A percentile compares a stretch with the other conserved stretches of the same genome.
Evolutionary conservation across 2,329 filamentous ascomycete genomes (phyloP).

Genomic region (Orbilia blumenaviensis): DNA sequence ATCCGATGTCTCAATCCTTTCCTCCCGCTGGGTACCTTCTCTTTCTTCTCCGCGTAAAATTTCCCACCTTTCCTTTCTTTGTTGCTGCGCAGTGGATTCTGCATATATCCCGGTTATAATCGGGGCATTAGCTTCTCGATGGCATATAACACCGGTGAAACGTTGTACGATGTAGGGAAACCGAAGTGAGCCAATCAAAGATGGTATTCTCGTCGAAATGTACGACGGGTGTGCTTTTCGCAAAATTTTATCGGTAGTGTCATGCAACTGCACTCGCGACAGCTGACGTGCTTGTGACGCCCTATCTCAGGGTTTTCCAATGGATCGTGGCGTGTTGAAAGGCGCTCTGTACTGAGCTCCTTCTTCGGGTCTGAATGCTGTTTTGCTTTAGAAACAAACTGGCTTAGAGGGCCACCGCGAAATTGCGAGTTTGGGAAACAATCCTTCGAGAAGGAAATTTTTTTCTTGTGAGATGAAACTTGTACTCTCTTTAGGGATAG

Average conservation of each 20-base stretch:
- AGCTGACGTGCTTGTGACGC: constrained; percentile 34
- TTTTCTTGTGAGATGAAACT: constrained; percentile 20
- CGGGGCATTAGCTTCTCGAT: constrained; percentile 12
- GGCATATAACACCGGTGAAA: constrained; percentile 21
- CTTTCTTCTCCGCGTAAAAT: constrained; percentile 1
- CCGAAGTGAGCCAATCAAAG: background rate
- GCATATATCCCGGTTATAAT: constrained; percentile 13
- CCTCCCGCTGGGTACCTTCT: background rate
- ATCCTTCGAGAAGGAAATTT: constrained; percentile 32
- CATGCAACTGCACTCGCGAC: constrained; percentile 15
- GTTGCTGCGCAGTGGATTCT: no score
- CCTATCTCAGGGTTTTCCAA: constrained; percentile 1
- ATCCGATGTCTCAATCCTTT: constrained; percentile 21
- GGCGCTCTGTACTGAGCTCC: constrained; percentile 46
- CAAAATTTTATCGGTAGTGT: constrained; percentile 5
- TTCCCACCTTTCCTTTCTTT: constrained; percentile 11
- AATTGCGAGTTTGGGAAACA: constrained; percentile 46
- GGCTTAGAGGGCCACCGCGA: background rate
- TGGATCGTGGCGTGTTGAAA: constrained; percentile 5
- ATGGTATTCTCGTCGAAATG: background rate
- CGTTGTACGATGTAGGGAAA: constrained; percentile 11
- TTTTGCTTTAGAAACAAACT: constrained; percentile 18
- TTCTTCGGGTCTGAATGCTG: constrained; percentile 43
- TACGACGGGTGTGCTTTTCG: background rate
- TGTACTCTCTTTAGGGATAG: constrained; percentile 4